Evolutionary conservation across 1,284 basidiomycete species (phyloP).

Genomic region (Sphaerobolus stellatus): DNA sequence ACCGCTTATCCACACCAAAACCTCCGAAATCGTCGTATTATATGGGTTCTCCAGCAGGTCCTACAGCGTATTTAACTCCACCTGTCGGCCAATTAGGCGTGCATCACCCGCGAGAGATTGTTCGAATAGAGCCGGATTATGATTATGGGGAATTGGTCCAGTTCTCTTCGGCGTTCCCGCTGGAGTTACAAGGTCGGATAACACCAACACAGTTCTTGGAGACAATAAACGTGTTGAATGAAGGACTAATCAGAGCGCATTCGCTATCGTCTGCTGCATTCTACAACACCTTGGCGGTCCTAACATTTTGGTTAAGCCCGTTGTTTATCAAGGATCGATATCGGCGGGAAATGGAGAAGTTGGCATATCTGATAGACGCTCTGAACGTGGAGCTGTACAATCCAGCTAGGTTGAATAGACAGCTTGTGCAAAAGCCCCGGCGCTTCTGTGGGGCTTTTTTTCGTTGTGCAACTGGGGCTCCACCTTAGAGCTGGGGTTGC

Average conservation of each 20-base stretch:
- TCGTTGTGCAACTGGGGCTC: too few relatives aligned
- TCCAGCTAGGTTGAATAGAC: conserved; percentile 78
- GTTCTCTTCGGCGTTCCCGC: conserved; percentile 75
- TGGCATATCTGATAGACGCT: conserved; percentile 58
- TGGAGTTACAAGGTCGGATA: conserved; percentile 83
- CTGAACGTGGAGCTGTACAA: conserved; percentile 73
- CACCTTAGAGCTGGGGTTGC: too few relatives aligned
- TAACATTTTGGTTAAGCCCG: conserved; percentile 46
- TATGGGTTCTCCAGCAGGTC: conserved; percentile 72
- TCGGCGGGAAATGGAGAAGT: conserved; percentile 70
- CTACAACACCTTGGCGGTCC: conserved; percentile 68
- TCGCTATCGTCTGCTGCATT: conserved; percentile 61
- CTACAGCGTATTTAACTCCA: conserved; percentile 71
- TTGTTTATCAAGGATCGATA: conserved; percentile 7
- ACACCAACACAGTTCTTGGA: conserved; percentile 82
- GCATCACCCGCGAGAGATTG: conserved; percentile 81
- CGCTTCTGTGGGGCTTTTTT: too few relatives aligned
- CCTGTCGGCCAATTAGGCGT: conserved; percentile 79
- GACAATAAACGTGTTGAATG: conserved; percentile 82
- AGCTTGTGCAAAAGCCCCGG: too few relatives aligned
- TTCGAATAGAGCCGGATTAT: conserved; percentile 83
- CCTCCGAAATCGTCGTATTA: conserved; percentile 80
- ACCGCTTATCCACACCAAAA: conserved; percentile 34
- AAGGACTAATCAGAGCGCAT: conserved; percentile 75
- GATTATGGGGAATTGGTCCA: conserved; percentile 77